Base-by-base conservation (phyloP, 23 red algal species). In the Gracilaria vermiculophylla region DNA sequence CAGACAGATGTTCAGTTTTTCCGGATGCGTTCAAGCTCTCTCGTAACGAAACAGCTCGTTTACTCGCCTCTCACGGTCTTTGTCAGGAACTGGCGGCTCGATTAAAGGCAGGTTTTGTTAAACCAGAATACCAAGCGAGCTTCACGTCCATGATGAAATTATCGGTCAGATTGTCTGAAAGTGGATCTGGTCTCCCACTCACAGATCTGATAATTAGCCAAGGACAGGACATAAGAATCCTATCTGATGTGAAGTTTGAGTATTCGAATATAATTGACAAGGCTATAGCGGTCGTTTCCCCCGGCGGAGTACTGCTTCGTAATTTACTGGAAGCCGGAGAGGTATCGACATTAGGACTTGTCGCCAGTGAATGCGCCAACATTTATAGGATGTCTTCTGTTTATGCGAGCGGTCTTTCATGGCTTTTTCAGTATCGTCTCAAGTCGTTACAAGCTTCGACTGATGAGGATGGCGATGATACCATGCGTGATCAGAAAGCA, bases 71-170 rank as follows among this genome's bases (percentile, higher is more conserved):
- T 56, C 84, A 88, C 41, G 72, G 51, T n/a, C 19, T 76, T 37
- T 88, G 84, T 51, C 84, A 88, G 56, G 72, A 73, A 62, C 32
- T 88, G 42, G 84, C 41, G 56, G 66, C 84, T 41, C 84, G 69
- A 36, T 88, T 60, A 31, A 76, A 62, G 32, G 69, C 47, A 20
- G 72, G 52, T 15, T 52, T 79, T 79, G 17, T 73, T 14, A 73
- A 73, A 34, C 67, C 67, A 23, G 67, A 73, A 14, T 73, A 28
- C 24, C 67, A 13, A 28, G 67, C 32, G 5, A 47, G 64, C 15
- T 66, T 85, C 24, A 55, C 21, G 44, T 85, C 64, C 13, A 88
- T 88, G 52, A 36, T 88, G 53, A 49, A 60, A 37, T 15, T 88
- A 12, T 67, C 51, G 17, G 58, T 78, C 23, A 41, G 66, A 20